Conservation (phyloP, 2,329 filamentous ascomycete species). For the Aspergillus proliferans region DNA sequence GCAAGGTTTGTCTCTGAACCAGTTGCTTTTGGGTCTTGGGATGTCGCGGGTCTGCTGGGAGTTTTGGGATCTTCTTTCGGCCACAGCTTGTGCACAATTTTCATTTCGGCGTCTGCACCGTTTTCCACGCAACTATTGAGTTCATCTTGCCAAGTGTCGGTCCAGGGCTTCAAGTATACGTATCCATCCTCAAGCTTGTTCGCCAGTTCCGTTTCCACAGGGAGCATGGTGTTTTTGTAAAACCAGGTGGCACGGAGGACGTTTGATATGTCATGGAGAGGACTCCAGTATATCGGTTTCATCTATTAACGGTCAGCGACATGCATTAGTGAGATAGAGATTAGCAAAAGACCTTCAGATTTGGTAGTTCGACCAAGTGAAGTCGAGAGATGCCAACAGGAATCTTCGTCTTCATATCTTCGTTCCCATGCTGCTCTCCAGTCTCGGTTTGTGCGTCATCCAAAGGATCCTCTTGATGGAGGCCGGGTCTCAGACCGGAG, state of each 20-base stretch:
- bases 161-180: constrained; percentile 77
- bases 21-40: constrained; percentile 30
- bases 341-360: constrained; percentile 43
- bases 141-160: constrained; percentile 87
- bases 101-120: constrained; percentile 82
- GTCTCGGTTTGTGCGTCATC: constrained; percentile 7
- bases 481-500: constrained; percentile 21
- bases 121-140: constrained; percentile 84
- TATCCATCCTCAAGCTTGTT: constrained; percentile 94
- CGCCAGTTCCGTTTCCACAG: constrained; percentile 75
- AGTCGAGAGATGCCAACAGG: constrained; percentile 85
- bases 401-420: constrained; percentile 50
- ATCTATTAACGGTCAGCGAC: constrained; percentile 49
- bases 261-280: constrained; percentile 77
- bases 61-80: constrained; percentile 48
- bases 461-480: constrained; percentile 15
- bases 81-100: constrained; percentile 80
- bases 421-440: constrained; percentile 18
- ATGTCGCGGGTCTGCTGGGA: constrained; percentile 29
- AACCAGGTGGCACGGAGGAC: constrained; percentile 93
- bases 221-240: constrained; percentile 90
- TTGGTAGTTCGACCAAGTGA: constrained; percentile 78
- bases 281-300: constrained; percentile 97
- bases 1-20: constrained; percentile 16
- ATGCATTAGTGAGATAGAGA: background rate